These are phyloP conservation scores for Pichia phayaonensis DNA, from an alignment of 805 yeast species.

Conservation along the genomic window DNA sequence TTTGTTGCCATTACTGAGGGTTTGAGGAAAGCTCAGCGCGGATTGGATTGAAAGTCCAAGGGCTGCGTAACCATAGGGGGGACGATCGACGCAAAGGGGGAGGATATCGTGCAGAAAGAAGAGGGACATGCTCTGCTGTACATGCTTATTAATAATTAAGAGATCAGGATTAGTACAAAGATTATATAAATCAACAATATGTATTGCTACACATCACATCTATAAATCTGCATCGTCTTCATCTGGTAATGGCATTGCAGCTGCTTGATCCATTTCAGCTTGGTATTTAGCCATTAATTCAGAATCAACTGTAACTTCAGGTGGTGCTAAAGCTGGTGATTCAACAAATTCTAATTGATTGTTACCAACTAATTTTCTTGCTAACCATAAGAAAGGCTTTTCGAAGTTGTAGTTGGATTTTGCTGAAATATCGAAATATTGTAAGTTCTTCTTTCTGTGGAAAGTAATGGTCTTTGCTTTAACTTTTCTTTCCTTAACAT, in stretches of 20 bases:
- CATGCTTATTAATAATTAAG: not conserved
- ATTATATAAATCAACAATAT: not conserved
- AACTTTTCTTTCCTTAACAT: slow-evolving; percentile 99
- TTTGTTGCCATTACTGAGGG: not conserved
- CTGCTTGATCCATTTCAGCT: slow-evolving; percentile 99
- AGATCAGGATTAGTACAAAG: not conserved
- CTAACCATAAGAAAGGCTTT: slow-evolving; percentile 99
- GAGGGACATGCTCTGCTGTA: not conserved
- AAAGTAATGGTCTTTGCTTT: slow-evolving; percentile 99
- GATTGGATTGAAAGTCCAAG: not conserved
- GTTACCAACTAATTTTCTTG: slow-evolving; percentile 98
- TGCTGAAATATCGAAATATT: slow-evolving; percentile 99
- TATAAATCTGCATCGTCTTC: slow-evolving; percentile 99
- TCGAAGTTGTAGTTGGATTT: slow-evolving; percentile 99
- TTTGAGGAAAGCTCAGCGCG: not conserved
- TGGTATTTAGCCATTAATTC: slow-evolving; percentile 97
- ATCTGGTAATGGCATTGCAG: slow-evolving; percentile 99
- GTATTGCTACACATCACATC: not conserved
- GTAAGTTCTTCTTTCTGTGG: slow-evolving; percentile 99
- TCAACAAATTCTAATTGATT: slow-evolving; percentile 97
- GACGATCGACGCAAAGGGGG: not conserved
- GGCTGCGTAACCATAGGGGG: not conserved
- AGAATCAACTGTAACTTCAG: slow-evolving; percentile 96
- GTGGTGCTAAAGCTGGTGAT: slow-evolving; percentile 99
- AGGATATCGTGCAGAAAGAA: no score